Evolutionary conservation across 1,284 basidiomycete genomes (phyloP).

Genomic region (Anthracocystis walkeri): DNA sequence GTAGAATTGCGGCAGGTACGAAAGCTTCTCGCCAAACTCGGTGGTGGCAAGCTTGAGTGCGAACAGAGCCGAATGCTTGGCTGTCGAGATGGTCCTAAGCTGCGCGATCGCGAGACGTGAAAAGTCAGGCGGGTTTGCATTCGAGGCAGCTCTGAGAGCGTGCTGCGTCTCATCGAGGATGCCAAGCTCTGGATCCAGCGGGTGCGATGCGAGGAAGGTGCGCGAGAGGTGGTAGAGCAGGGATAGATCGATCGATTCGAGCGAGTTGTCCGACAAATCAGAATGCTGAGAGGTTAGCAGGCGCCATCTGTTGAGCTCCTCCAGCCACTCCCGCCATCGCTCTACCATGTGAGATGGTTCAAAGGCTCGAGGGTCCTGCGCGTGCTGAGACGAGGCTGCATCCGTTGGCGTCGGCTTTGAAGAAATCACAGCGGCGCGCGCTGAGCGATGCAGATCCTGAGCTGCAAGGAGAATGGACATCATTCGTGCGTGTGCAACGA

Average conservation of each 20-base stretch:
- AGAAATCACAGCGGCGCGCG: constrained; percentile 22
- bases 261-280: constrained; percentile 42
- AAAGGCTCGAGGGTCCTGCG: constrained; percentile 10
- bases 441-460: constrained; percentile 45
- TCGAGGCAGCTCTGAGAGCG: constrained; percentile 32
- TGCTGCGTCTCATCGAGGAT: constrained; percentile 50
- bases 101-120: constrained; percentile 46
- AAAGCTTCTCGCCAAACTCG: constrained; percentile 59
- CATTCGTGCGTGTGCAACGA: constrained; percentile 58
- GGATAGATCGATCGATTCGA: constrained; percentile 43
- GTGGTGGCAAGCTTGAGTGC: constrained; percentile 50
- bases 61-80: constrained; percentile 52
- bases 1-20: constrained; percentile 57
- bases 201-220: constrained; percentile 47
- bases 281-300: constrained; percentile 48
- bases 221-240: constrained; percentile 54
- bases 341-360: constrained; percentile 40
- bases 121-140: constrained; percentile 32
- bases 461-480: constrained; percentile 56
- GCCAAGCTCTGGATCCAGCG: constrained; percentile 43
- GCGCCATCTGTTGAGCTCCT: constrained; percentile 53
- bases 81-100: constrained; percentile 51
- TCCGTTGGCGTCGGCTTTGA: constrained; percentile 13
- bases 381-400: background rate
- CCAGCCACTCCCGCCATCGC: constrained; percentile 51